phyloP scores from a whole-genome alignment of 768 basidiomycete genomes.

The Agaricus sinodeliciosus region DNA sequence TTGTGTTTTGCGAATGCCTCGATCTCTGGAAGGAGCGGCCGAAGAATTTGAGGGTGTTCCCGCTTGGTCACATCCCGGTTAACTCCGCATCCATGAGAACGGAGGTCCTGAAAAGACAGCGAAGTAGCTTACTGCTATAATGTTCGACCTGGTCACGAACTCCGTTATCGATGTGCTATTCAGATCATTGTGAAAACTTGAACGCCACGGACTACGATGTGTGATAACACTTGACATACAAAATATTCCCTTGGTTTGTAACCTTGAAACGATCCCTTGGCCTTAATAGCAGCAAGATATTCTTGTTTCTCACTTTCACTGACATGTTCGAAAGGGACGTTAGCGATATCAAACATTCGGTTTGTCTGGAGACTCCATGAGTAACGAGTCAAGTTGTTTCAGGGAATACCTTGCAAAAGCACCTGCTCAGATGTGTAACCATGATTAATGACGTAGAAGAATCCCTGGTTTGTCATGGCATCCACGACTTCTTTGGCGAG shows the following conservation, averaged over 20 bases:
- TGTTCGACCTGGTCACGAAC: conserved; percentile 61
- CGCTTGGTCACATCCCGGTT: conserved; percentile 41
- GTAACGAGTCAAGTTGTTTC: no score
- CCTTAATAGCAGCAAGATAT: conserved; percentile 31
- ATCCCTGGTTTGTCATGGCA: conserved; percentile 38
- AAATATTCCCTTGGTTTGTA: conserved; percentile 51
- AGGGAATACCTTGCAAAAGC: neutral
- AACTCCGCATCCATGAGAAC: conserved; percentile 20
- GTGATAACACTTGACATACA: conserved; percentile 24
- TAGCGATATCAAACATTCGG: conserved; percentile 43
- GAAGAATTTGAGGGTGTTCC: conserved; percentile 40
- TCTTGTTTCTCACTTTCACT: conserved; percentile 33
- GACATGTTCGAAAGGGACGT: conserved; percentile 37
- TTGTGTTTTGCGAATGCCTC: conserved; percentile 43
- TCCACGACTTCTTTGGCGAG: conserved; percentile 35
- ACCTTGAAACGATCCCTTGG: conserved; percentile 44
- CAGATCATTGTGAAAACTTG: neutral
- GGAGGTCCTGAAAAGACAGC: neutral
- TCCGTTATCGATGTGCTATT: conserved; percentile 54
- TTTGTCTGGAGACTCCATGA: conserved; percentile 25
- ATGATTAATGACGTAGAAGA: conserved; percentile 45
- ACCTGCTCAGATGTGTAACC: conserved; percentile 36
- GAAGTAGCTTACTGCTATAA: conserved; percentile 45
- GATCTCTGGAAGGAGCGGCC: conserved; percentile 48
- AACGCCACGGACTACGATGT: no score